These are phyloP conservation scores for Botryotinia narcissicola DNA, from an alignment of 2,329 filamentous ascomycete genomes.

Conservation along the genomic window DNA sequence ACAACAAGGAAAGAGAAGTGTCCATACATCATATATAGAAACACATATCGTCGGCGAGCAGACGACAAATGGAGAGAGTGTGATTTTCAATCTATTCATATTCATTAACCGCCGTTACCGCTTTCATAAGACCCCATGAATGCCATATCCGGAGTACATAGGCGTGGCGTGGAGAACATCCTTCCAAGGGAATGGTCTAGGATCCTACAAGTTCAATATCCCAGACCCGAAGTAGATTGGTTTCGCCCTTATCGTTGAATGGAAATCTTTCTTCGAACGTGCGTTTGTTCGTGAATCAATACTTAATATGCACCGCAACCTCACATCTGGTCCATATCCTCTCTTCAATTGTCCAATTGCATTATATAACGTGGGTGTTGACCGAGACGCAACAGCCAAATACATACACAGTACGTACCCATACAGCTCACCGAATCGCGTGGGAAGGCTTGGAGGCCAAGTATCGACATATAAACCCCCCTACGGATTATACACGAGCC, in stretches of 20 bases:
- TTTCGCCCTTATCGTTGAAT: slow-evolving; percentile 12
- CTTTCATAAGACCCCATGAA: not conserved
- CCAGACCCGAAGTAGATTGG: not conserved
- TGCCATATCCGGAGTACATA: not conserved
- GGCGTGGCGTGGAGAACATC: slow-evolving; percentile 1
- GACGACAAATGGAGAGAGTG: not conserved
- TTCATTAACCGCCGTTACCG: not conserved
- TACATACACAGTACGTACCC: not conserved
- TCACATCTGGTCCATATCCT: not conserved
- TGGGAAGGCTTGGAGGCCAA: not conserved
- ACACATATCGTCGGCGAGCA: not conserved
- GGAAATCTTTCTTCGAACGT: slow-evolving; percentile 9
- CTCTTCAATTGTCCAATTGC: not conserved
- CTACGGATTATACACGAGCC: not conserved
- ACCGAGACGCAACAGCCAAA: not conserved
- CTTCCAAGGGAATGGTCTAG: not conserved
- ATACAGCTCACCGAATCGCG: not conserved
- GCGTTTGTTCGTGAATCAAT: slow-evolving; percentile 2
- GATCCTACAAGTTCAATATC: slow-evolving; percentile 1
- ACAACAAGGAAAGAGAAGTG: slow-evolving; percentile 3
- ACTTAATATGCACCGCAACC: slow-evolving; percentile 7
- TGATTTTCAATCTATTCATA: not conserved
- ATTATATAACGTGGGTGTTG: not conserved
- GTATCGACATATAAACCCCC: not conserved
- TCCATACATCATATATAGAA: not conserved